A percentile compares a stretch with the other conserved stretches of the same genome.
Conservation (phyloP, 2,329 filamentous ascomycete species). For the Penicillium sp. region DNA sequence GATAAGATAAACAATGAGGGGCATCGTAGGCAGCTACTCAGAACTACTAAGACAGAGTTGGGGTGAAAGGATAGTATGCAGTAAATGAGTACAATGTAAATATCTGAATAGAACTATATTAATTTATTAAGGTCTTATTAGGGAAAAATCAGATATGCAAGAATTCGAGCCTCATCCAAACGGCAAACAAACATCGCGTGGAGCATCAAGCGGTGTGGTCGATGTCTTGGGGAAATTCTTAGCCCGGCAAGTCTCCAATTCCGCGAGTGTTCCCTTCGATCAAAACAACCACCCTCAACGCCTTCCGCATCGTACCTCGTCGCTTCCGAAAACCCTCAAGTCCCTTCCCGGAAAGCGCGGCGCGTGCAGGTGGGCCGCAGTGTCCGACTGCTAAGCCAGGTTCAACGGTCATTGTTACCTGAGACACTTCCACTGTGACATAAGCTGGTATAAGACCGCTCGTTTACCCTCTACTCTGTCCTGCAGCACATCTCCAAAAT, state of each 20-base stretch:
- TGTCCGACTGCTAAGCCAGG: conserved; percentile 20
- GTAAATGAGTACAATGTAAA: not conserved
- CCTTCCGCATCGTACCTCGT: not conserved
- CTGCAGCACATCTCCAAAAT: conserved; percentile 23
- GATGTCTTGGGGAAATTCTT: conserved; percentile 21
- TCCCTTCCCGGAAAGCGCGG: conserved; percentile 6
- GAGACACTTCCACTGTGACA: not conserved
- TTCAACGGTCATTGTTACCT: conserved; percentile 22
- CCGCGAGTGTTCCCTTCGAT: conserved; percentile 7
- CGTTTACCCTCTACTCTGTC: not conserved
- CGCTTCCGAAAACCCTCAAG: not conserved
- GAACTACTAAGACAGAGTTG: not conserved
- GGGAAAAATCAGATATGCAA: not conserved
- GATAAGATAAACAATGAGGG: conserved; percentile 33
- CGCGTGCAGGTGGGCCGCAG: conserved; percentile 24
- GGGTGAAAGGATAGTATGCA: too few relatives aligned
- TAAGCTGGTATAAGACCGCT: not conserved
- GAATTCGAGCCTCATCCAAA: not conserved
- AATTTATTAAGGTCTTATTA: too few relatives aligned
- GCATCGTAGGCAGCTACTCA: conserved; percentile 12
- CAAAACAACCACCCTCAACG: not conserved
- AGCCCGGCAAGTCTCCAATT: conserved; percentile 20
- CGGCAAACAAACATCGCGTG: conserved; percentile 1
- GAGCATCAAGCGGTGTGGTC: conserved; percentile 24
- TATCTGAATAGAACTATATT: not conserved